These are phyloP conservation scores for Psilocybe sp. DNA, from an alignment of 768 basidiomycete species.

Conservation along the genomic window DNA sequence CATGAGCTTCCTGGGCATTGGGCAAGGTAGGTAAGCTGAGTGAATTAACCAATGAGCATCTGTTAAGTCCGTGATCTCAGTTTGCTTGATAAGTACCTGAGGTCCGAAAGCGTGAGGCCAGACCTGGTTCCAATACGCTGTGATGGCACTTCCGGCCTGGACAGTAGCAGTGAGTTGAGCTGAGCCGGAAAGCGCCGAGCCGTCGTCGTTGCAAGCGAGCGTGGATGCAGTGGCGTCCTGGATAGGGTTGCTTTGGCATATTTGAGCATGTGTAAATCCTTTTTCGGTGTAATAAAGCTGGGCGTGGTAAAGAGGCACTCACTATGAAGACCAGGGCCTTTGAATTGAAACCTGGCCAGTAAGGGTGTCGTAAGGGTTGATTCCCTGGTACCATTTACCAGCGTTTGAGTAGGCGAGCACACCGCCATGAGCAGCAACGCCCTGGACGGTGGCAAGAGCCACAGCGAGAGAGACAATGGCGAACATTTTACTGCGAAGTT, in stretches of 20 bases:
- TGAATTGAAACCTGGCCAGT: conserved; percentile 39
- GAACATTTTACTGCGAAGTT: conserved; percentile 21
- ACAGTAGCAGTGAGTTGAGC: conserved; percentile 40
- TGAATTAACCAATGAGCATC: neutral
- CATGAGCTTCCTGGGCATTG: conserved; percentile 42
- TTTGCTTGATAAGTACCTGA: conserved; percentile 25
- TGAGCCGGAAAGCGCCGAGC: conserved; percentile 26
- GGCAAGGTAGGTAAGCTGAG: conserved; percentile 43
- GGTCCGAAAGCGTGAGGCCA: conserved; percentile 46
- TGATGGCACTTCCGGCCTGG: conserved; percentile 39
- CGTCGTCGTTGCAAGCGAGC: conserved; percentile 45
- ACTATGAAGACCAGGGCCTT: conserved; percentile 45
- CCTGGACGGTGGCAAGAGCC: conserved; percentile 25
- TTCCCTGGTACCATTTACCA: conserved; percentile 39
- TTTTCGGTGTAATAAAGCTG: neutral
- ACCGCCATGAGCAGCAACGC: conserved; percentile 37
- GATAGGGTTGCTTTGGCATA: conserved; percentile 37
- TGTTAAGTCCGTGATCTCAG: neutral
- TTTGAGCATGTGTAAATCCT: neutral
- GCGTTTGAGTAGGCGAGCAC: conserved; percentile 38
- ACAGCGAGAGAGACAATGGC: conserved; percentile 26
- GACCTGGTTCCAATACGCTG: conserved; percentile 42
- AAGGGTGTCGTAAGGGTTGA: conserved; percentile 40
- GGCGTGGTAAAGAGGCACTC: conserved; percentile 7
- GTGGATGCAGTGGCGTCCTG: conserved; percentile 32